A percentile compares a stretch with the other conserved stretches of the same genome.
Evolutionary conservation across 164 flowering plant species (phyloP).

Genomic region (Houttuynia cordata): DNA sequence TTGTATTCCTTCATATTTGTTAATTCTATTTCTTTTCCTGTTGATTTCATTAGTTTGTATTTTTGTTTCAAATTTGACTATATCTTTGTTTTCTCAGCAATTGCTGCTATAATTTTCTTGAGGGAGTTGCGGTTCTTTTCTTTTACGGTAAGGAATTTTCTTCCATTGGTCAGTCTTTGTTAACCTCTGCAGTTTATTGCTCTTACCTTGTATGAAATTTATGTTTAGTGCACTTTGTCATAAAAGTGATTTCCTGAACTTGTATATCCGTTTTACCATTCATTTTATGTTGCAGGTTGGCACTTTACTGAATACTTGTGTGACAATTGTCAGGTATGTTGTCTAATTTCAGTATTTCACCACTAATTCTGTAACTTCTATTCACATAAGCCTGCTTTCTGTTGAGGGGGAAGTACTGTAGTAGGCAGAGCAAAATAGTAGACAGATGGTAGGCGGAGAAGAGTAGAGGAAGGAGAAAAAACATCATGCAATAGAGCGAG

Average conservation of each 20-base stretch:
- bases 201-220: background rate
- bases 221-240: no score
- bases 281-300: background rate
- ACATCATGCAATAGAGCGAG: no score
- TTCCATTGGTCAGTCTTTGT: no score
- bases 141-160: background rate
- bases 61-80: background rate
- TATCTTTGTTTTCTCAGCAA: constrained; percentile 32
- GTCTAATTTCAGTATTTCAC: background rate
- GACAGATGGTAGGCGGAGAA: background rate
- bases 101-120: constrained; percentile 45
- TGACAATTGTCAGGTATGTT: background rate
- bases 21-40: background rate
- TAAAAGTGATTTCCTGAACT: no score
- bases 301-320: background rate
- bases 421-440: background rate
- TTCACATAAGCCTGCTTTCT: background rate
- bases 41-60: background rate
- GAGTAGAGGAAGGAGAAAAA: background rate
- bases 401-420: background rate
- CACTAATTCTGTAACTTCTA: background rate
- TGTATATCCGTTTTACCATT: background rate
- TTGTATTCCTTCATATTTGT: background rate
- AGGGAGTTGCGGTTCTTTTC: constrained; percentile 34
- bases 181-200: background rate